Evolutionary conservation across 345 rosid species (phyloP).

Genomic region (Eucalyptus brandiana): DNA sequence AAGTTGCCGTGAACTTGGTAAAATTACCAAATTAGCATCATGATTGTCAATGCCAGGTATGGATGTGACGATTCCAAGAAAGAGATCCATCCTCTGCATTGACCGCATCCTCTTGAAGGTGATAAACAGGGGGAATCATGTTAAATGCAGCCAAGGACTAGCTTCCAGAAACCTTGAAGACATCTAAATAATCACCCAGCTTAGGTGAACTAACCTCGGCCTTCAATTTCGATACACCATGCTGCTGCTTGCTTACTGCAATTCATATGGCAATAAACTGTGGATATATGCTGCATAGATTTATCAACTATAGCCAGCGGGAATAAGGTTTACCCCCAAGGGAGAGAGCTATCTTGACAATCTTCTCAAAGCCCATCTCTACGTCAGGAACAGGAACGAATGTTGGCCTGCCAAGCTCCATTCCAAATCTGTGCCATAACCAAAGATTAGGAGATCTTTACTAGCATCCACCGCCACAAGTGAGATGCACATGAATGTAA

Average conservation of each 20-base stretch:
- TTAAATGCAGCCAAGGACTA: not conserved
- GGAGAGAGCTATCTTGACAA: slow-evolving; percentile 73
- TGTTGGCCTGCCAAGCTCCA: slow-evolving; percentile 85
- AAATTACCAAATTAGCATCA: slow-evolving; percentile 67
- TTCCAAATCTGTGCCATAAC: slow-evolving; percentile 30
- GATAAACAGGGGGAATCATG: not conserved
- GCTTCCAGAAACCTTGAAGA: not conserved
- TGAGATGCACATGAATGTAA: not conserved
- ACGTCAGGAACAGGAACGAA: slow-evolving; percentile 69
- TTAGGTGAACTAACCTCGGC: slow-evolving; percentile 48
- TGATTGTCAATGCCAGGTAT: slow-evolving; percentile 76
- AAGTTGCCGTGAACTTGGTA: not conserved
- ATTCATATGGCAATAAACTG: not conserved
- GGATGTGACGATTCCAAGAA: slow-evolving; percentile 55
- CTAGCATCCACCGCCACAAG: not conserved
- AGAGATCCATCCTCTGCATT: slow-evolving; percentile 46
- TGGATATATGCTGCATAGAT: not conserved
- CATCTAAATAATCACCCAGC: not conserved
- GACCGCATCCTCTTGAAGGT: slow-evolving; percentile 46
- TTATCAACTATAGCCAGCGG: not conserved
- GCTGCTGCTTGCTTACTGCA: slow-evolving; percentile 81
- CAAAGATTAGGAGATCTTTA: not conserved
- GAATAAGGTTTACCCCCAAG: slow-evolving; percentile 50
- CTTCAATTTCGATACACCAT: slow-evolving; percentile 51
- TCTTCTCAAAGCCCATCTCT: slow-evolving; percentile 97